Base-by-base conservation (phyloP, 768 basidiomycete species). In the Pleurotus djamor region DNA sequence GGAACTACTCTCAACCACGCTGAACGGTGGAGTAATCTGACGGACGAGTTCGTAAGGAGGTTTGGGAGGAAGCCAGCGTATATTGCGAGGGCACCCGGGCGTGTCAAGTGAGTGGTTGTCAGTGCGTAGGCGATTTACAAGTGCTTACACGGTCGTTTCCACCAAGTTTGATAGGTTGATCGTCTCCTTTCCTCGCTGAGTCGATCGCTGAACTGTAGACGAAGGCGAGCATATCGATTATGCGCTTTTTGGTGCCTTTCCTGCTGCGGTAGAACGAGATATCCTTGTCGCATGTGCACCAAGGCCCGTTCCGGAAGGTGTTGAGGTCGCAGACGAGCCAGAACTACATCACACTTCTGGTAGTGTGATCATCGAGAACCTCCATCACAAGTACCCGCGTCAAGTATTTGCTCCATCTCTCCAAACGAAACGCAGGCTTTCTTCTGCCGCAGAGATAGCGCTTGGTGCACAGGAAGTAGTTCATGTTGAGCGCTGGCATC, bases 201-300 rank as follows among this genome's bases (percentile, higher is more conserved):
- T 58, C 58, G n/a, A 52, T 14, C 44, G 66, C 60, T 72, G 14
- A 69, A 12, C 35, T 34, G 47, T 48, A 38, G 51, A 28, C 32
- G 10, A 74, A 85, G 90, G 91, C 35, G 91, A 92, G 73, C 89
- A 93, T 67, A 89, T 93, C 69, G 91, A 93, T 71, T 93, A 93
- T 64, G 84, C 87, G 0, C 75, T 92, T 32, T 92, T 93, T 64
- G 92, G 92, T 3, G 91, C 91, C 6, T 79, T 94, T 37, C 94
- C 92, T 13, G 82, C 88, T n/a, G 93, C 92, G 0, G 82, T 94
- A 41, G 92, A 93, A 63, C 84, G 84, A 54, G 94, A 94, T 69
- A 87, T 94, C 64, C 77, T 94, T 54, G 88, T 94, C 58, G 92
- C 92, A 0, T 87, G 83, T 71, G 85, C 81, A 35, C 80, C 80